Percentiles rank a stretch among this genome's conserved stretches.
Evolutionary conservation across 805 yeast genomes (phyloP).

Genomic region (Wickerhamiella slavikovae): DNA sequence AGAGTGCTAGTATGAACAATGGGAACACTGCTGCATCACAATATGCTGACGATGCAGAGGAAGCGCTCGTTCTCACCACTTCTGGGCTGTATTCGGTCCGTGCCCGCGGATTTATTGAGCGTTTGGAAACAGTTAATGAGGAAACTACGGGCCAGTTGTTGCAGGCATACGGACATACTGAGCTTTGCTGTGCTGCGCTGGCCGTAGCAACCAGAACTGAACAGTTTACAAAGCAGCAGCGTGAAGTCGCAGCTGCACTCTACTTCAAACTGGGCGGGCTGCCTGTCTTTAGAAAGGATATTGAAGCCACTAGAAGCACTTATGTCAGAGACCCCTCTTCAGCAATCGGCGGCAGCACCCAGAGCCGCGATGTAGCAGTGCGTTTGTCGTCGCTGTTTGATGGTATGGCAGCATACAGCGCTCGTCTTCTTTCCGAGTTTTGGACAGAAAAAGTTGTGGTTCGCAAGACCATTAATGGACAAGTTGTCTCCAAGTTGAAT

Average conservation of each 20-base stretch:
- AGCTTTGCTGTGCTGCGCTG: conserved; percentile 75
- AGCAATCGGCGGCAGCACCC: conserved; percentile 7
- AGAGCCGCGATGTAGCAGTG: conserved; percentile 21
- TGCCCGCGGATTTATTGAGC: conserved; percentile 60
- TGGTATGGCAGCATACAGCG: conserved; percentile 59
- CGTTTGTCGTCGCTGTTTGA: conserved; percentile 78
- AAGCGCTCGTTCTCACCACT: conserved; percentile 65
- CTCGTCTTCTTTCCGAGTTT: conserved; percentile 56
- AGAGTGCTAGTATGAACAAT: conserved; percentile 30
- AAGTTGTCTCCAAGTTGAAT: conserved; percentile 6
- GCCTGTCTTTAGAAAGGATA: conserved; percentile 11
- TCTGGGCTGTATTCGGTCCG: conserved; percentile 59
- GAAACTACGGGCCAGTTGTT: conserved; percentile 44
- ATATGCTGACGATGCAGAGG: conserved; percentile 42
- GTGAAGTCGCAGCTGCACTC: conserved; percentile 10
- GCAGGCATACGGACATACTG: conserved; percentile 66
- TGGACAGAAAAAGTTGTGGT: conserved; percentile 67
- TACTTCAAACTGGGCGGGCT: conserved; percentile 13
- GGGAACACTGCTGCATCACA: conserved; percentile 78
- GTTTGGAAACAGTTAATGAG: conserved; percentile 43
- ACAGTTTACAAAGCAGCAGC: conserved; percentile 21
- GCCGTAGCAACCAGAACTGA: conserved; percentile 55
- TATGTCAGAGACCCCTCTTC: conserved; percentile 5
- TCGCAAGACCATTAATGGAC: conserved; percentile 6
- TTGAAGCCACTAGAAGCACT: conserved; percentile 6